Conservation (phyloP, 192 early-diverging fungal species). For the Coemansia sp. region DNA sequence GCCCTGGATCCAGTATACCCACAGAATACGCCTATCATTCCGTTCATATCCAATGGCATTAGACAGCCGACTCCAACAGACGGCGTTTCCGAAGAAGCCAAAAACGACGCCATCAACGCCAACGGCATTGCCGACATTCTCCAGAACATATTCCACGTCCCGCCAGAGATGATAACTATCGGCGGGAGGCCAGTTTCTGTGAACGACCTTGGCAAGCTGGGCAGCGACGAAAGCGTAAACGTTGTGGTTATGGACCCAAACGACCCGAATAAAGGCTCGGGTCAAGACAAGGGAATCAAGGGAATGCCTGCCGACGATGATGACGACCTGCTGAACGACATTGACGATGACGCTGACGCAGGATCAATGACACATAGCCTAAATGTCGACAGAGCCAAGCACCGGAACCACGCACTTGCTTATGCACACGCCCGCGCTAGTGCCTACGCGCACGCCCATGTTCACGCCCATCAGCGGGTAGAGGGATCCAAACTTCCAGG, state of each 20-base stretch:
- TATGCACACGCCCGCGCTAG: background rate
- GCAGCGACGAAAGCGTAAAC: background rate
- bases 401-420: constrained; percentile 1
- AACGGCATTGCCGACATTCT: constrained; percentile 40
- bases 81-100: background rate
- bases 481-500: background rate
- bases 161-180: constrained; percentile 39
- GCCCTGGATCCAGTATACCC: constrained; percentile 10
- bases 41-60: constrained; percentile 36
- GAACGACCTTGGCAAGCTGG: background rate
- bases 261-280: background rate
- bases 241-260: constrained; percentile 1
- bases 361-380: constrained; percentile 13
- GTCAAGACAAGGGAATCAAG: background rate
- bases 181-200: constrained; percentile 32
- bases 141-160: constrained; percentile 37
- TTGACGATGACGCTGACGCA: constrained; percentile 5
- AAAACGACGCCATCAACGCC: constrained; percentile 18
- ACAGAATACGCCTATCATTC: constrained; percentile 29
- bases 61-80: constrained; percentile 15
- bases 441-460: background rate
- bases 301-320: constrained; percentile 7
- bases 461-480: background rate
- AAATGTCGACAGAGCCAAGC: constrained; percentile 7
- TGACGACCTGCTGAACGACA: constrained; percentile 1